Percentiles rank a stretch among this genome's conserved stretches.
Conservation (phyloP, 1,139 yeast species). For the Yamadazyma oceani region DNA sequence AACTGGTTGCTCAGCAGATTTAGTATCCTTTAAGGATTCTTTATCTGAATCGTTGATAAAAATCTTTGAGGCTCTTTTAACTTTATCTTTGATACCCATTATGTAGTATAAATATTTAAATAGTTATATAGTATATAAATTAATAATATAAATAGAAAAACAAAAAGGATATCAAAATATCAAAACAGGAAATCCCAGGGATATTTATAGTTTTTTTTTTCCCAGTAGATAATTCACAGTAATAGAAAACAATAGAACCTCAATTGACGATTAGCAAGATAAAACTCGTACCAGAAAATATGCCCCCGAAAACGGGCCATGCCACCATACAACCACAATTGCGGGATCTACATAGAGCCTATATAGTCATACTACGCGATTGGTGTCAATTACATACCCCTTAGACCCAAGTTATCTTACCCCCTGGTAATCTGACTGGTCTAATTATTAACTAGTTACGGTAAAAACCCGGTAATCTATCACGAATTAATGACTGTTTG, state of each 20-base stretch:
- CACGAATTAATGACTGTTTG: too few species aligned
- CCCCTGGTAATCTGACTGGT: too few species aligned
- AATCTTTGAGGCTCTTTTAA: slow-evolving; percentile 47
- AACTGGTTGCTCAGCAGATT: slow-evolving; percentile 10
- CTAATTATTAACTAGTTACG: too few species aligned
- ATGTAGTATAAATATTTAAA: neutral
- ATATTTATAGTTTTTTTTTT: slow-evolving; percentile 7
- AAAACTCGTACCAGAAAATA: too few species aligned
- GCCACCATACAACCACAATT: too few species aligned
- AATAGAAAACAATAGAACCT: slow-evolving; percentile 2
- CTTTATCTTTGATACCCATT: slow-evolving; percentile 48
- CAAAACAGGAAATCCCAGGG: slow-evolving; percentile 1
- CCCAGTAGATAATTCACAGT: neutral
- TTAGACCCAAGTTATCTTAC: too few species aligned
- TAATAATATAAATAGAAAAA: slow-evolving; percentile 1
- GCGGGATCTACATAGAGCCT: too few species aligned
- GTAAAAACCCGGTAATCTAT: too few species aligned
- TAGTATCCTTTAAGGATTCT: slow-evolving; percentile 14
- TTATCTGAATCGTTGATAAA: slow-evolving; percentile 37
- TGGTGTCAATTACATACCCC: too few species aligned
- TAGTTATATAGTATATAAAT: neutral
- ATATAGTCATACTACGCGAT: too few species aligned
- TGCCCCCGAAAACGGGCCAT: too few species aligned
- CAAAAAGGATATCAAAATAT: neutral
- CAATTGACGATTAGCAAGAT: too few species aligned